Evolutionary conservation across 2,329 filamentous ascomycete genomes (phyloP).

Genomic region (Sarocladium brachiariae): DNA sequence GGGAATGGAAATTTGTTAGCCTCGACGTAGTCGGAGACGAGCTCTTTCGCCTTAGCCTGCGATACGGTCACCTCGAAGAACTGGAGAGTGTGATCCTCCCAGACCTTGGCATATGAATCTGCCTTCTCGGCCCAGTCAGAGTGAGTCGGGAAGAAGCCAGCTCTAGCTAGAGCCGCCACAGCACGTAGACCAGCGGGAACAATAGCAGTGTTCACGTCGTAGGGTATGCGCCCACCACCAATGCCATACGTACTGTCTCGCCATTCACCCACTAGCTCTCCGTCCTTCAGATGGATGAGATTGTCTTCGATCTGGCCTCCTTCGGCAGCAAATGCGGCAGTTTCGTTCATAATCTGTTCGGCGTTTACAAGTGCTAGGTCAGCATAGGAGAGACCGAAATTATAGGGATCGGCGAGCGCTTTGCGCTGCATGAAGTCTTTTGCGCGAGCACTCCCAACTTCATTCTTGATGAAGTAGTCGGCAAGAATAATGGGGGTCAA

Average conservation of each 20-base stretch:
- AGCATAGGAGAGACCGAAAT: slow-evolving; percentile 45
- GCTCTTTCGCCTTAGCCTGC: slow-evolving; percentile 32
- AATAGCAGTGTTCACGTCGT: slow-evolving; percentile 58
- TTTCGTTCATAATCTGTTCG: slow-evolving; percentile 50
- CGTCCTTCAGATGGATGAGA: slow-evolving; percentile 49
- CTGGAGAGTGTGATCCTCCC: slow-evolving; percentile 52
- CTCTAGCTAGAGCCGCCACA: slow-evolving; percentile 43
- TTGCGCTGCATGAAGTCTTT: slow-evolving; percentile 31
- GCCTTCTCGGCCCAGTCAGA: slow-evolving; percentile 39
- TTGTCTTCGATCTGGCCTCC: slow-evolving; percentile 44
- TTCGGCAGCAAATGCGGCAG: slow-evolving; percentile 41
- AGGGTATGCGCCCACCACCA: slow-evolving; percentile 56
- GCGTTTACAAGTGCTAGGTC: slow-evolving; percentile 45
- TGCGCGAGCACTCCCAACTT: slow-evolving; percentile 26
- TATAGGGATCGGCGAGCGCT: slow-evolving; percentile 42
- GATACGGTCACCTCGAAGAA: slow-evolving; percentile 47
- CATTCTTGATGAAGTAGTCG: slow-evolving; percentile 47
- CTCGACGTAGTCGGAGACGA: slow-evolving; percentile 39
- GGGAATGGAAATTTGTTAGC: slow-evolving; percentile 20
- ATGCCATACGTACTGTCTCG: slow-evolving; percentile 54
- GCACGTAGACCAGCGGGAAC: slow-evolving; percentile 54
- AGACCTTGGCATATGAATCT: slow-evolving; percentile 46
- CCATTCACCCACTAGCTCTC: slow-evolving; percentile 54
- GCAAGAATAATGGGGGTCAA: slow-evolving; percentile 52
- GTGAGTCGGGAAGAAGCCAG: slow-evolving; percentile 43